Evolutionary conservation across 2,329 filamentous ascomycete genomes (phyloP), one percentile per base, ranked within the genome.

Genomic region (Coniochaeta prunicola): DNA sequence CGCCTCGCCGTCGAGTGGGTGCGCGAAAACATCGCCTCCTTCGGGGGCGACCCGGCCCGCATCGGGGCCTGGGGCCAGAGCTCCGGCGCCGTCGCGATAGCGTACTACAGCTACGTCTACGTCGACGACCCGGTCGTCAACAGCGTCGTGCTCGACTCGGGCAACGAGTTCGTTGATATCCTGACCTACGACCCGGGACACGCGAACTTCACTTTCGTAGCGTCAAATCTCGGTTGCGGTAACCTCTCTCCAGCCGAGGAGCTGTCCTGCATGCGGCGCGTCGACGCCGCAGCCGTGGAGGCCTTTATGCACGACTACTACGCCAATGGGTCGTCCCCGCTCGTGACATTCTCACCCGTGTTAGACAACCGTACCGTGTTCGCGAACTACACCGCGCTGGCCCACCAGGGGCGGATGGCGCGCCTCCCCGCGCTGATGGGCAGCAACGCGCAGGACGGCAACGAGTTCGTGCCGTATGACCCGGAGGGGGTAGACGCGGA

Each of bases 1-100:
- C 74, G 81, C 1, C 63, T 75, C 15, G 80, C 78, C 0, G 65
- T 83, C 0, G 76, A 82, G 66, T 84, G 81, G 81, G 67, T 80
- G 0, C 71, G 71, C 3, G 70, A 76, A 48, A 81, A 83, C 64
- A 78, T 83, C 26, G 73, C 65, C 9, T 67, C 69, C 0, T 84
- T 84, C 61, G 80, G 80, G 19, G 81, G 82, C 17, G 77, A 81
- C 60, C 68, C 74, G 1, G 55, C 66, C 1, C 68, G 69, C n/a
- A 79, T 81, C 61, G 73, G 73, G 0, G 69, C 80, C 19, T 77
- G 76, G 65, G 80, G 80, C 13, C 74, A 80, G 66, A 78, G 76
- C 33, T 77, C 80, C 3, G 79, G 80, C 5, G 63, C 69, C 10
- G 61, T 71, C 2, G 67, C 70, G 10, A 70, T 70, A 0, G 75